Conservation (phyloP, 2,329 filamentous ascomycete genomes). For the Graphilbum sp. region DNA sequence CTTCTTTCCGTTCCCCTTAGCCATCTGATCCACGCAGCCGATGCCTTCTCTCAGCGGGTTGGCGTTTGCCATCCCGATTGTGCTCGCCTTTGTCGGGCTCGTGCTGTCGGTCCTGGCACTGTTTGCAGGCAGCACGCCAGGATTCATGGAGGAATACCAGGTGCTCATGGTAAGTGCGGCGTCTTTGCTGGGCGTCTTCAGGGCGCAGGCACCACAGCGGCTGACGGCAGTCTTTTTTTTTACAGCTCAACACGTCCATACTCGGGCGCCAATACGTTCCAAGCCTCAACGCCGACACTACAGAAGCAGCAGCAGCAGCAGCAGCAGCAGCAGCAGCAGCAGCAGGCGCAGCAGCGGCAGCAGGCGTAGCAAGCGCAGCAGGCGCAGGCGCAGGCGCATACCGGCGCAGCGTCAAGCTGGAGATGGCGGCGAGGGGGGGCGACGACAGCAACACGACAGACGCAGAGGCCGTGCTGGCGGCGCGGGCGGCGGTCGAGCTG, state of each 20-base stretch:
- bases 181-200: neutral
- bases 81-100: conserved; percentile 19
- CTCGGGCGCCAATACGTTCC: conserved; percentile 22
- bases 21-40: too few species aligned
- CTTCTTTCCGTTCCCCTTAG: too few species aligned
- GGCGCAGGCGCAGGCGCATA: too few species aligned
- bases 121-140: conserved; percentile 20
- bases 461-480: too few species aligned
- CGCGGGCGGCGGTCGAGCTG: too few species aligned
- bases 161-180: conserved; percentile 19
- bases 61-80: conserved; percentile 12
- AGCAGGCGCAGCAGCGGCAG: neutral
- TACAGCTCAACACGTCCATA: conserved; percentile 25
- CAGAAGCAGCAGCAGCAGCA: too few species aligned
- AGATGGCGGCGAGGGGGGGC: conserved; percentile 8
- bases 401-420: conserved; percentile 7
- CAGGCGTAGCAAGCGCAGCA: too few species aligned
- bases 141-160: conserved; percentile 21
- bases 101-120: conserved; percentile 20
- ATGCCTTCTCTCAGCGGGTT: conserved; percentile 2
- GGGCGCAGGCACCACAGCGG: too few species aligned
- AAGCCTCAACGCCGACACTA: conserved; percentile 1
- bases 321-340: too few species aligned
- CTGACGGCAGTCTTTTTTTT: too few species aligned
- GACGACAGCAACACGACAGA: too few species aligned